Evolutionary conservation across 257 asterid species (phyloP), one percentile per base, ranked within the genome.

Genomic region (Solanum corneliomulleri): DNA sequence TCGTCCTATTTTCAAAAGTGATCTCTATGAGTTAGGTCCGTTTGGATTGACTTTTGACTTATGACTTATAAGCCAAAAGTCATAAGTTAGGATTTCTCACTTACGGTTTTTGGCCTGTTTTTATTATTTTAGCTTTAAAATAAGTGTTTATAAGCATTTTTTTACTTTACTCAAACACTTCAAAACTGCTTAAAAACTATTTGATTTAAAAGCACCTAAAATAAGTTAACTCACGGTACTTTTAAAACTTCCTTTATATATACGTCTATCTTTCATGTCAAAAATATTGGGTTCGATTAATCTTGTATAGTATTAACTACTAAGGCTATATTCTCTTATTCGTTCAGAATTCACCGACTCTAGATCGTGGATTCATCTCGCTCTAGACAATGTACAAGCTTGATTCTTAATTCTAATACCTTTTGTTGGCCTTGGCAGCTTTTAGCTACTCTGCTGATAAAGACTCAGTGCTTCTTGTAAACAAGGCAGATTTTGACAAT

Each of bases 391-490:
- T 52, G 47, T 16, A 81, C 6, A 64, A 86, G 52, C 42, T 23
- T 64, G 16, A 31, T 45, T 13, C 3, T 60, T 6, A 10, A 5
- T 68, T 56, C 62, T 70, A 7, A 35, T 18, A 2, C 6, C 27
- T 16, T 66, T 41, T 41, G 0, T 39, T 86, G 14, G 82, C 18
- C n/a, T 15, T 83, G 87, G 92, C 95, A 95, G 99, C 93, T 88
- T 96, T 96, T 44, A 90, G 90, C 21, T 95, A 94, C 85, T 44
- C 84, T 2, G 90, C 90, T 1, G 90, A 92, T 82, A 90, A 92
- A 78, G 98, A 96, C 90, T 93, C 98, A 0, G 96, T 95, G 68
- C 93, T 93, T 3, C 92, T 37, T 10, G 99, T 96, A 76, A 93
- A 86, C 33, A 89, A 95, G 89, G 93, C 92, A 2, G 93, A 93